Base-by-base conservation (phyloP, 75 land plant species). In the Cunninghamia lanceolata region DNA sequence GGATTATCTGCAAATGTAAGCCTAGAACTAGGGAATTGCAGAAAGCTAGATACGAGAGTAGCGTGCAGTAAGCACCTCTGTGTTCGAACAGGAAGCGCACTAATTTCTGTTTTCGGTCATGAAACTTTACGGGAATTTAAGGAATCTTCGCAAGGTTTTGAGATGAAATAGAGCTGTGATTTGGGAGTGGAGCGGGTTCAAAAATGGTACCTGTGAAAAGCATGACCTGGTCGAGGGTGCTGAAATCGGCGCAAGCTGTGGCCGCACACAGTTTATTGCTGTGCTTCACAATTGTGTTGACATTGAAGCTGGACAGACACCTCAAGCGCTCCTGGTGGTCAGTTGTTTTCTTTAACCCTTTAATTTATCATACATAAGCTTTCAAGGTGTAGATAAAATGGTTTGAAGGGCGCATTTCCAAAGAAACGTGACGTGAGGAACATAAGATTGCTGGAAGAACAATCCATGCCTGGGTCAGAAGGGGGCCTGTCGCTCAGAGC, bases 241-340 rank as follows among this genome's bases (percentile, higher is more conserved):
- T 82, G 47, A 94, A 90, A 83, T 91, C 95, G 43, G 87, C 86
- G 10, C 95, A 93, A 84, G 91, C 89, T n/a, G 46, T 87, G 36
- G 86, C 77, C 30, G 95, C 95, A 30, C 94, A 94, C 84, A 81
- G 56, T 14, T 82, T 89, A 46, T 89, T 94, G 42, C 88, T 94
- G 85, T 81, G 87, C 83, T 93, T 94, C 91, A 93, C 95, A 38
- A 36, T 93, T 50, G 35, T 93, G 80, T 89, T 94, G 34, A 87
- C 88, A 19, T 86, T 93, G 54, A 93, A 93, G 91, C 89, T 94
- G 56, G 86, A 89, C 73, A 82, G 32, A 17, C 40, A 83, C 32
- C 17, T 87, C 10, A 11, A 63, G 56, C 88, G 39, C 86, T 90
- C 95, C 11, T 94, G 95, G 95, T 94, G 95, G 95, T 94, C n/a